Conservation (phyloP, 305 asterid species). For the Fraxinus greggii region DNA sequence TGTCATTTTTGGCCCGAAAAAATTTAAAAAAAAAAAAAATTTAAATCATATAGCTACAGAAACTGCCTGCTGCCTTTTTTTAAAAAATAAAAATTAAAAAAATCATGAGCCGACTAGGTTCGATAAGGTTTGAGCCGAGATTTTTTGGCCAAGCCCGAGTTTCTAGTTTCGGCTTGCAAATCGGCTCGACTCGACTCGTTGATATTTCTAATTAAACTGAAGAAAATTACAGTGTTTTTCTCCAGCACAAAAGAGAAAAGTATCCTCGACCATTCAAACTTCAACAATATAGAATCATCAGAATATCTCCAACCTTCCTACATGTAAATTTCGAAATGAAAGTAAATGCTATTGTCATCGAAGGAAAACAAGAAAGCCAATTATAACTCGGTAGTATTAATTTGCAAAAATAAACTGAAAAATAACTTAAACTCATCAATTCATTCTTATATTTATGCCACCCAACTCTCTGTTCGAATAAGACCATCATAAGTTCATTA, state of each 20-base stretch:
- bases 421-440: not conserved
- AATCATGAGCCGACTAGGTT: too few relatives aligned
- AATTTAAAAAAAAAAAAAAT: too few relatives aligned
- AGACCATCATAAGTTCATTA: too few relatives aligned
- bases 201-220: not conserved
- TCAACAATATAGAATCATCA: not conserved
- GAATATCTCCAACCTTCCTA: not conserved
- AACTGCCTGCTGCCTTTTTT: too few relatives aligned
- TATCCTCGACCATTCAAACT: not conserved
- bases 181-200: too few relatives aligned
- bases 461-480: too few relatives aligned
- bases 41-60: too few relatives aligned
- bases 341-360: not conserved
- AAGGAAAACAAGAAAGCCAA: not conserved
- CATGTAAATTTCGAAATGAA: not conserved
- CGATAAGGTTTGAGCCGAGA: too few relatives aligned
- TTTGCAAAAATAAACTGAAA: not conserved
- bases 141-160: too few relatives aligned
- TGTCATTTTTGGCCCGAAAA: too few relatives aligned
- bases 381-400: not conserved
- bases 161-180: too few relatives aligned
- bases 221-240: not conserved
- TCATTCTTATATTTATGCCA: not conserved
- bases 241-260: not conserved
- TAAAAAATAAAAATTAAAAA: too few relatives aligned